Base-by-base conservation (phyloP, 805 yeast genomes). In the Metschnikowia lunata region DNA sequence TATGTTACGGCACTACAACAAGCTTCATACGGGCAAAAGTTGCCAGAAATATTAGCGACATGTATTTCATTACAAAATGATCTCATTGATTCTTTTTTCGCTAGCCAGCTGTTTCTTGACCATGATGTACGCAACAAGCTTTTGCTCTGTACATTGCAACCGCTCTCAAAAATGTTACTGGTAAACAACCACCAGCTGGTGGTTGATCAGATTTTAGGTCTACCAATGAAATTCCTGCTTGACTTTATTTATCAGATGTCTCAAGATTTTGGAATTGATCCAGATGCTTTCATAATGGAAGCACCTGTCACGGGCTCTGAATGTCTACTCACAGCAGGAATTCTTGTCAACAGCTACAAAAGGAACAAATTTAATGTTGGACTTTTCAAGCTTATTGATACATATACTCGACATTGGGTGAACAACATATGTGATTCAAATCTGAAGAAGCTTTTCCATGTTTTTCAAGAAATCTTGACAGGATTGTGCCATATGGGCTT, bases 401-500 rank as follows among this genome's bases (percentile, higher is more conserved):
- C 13, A 7, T 40, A 43, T 27, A 30, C 23, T 18, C 23, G 23
- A 18, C 23, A 18, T 18, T 18, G 23, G 23, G 5, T 18, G 5
- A 18, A 18, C 23, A 5, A 18, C 5, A 18, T 18, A 18, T 18
- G 23, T 18, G 23, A 18, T 18, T 18, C 23, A 18, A 18, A 18
- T 3, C 23, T 18, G 23, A 3, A 18, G 23, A 5, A 18, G 5
- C 23, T 18, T 18, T 27, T 37, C 14, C 11, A 26, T 9, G 29
- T 46, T 12, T 36, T 47, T 31, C 36, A 15, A n/a, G 34, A 23
- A 2, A 37, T 48, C 8, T 9, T 48, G 13, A 33, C 31, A 8
- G 27, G 15, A 11, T 42, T 46, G 12, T 29, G n/a, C 15, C 40
- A 39, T 8, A 29, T 36, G 43, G 52, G 50, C 10, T 41, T 46